phyloP scores from a whole-genome alignment of 352 stramenopile species.

The Globisporangium alternatum region DNA sequence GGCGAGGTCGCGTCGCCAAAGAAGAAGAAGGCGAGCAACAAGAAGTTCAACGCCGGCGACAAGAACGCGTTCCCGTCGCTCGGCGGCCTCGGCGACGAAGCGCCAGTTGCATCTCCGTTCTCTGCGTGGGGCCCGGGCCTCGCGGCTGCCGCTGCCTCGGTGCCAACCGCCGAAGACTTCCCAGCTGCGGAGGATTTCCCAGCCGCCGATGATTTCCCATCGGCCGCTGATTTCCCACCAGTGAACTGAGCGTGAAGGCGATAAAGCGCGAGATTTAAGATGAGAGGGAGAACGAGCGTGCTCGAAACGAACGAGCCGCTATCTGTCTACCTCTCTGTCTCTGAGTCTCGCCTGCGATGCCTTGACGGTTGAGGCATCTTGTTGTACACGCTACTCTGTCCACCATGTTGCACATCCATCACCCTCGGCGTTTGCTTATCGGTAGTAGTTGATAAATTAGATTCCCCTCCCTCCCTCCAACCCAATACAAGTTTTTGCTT shows the following conservation, averaged over 20 bases:
- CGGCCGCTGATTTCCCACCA: conserved; percentile 28
- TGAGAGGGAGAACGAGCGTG: not conserved
- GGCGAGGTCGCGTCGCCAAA: conserved; percentile 53
- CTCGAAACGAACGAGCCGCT: not conserved
- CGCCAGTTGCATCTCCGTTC: conserved; percentile 22
- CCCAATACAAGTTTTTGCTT: conserved; percentile 22
- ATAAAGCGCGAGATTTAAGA: conserved; percentile 5
- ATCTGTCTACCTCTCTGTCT: not conserved
- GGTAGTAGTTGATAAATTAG: conserved; percentile 37
- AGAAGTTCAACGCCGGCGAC: conserved; percentile 82
- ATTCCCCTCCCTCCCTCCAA: conserved; percentile 16
- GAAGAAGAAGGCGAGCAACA: conserved; percentile 71
- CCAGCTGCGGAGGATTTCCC: conserved; percentile 39
- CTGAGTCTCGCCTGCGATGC: not conserved
- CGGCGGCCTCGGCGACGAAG: conserved; percentile 39
- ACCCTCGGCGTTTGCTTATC: conserved; percentile 8
- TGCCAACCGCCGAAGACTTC: conserved; percentile 30
- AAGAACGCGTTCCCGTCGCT: conserved; percentile 81
- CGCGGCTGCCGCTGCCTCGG: conserved; percentile 28
- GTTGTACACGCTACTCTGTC: not conserved
- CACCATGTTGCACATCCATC: conserved; percentile 4
- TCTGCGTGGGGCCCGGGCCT: conserved; percentile 65
- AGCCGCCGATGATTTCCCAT: conserved; percentile 33
- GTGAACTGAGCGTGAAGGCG: conserved; percentile 31
- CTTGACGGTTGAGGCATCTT: not conserved